Evolutionary conservation across 495 filamentous ascomycete genomes (phyloP), one percentile per base, ranked within the genome.

Genomic region (Aeminium ludgeri): DNA sequence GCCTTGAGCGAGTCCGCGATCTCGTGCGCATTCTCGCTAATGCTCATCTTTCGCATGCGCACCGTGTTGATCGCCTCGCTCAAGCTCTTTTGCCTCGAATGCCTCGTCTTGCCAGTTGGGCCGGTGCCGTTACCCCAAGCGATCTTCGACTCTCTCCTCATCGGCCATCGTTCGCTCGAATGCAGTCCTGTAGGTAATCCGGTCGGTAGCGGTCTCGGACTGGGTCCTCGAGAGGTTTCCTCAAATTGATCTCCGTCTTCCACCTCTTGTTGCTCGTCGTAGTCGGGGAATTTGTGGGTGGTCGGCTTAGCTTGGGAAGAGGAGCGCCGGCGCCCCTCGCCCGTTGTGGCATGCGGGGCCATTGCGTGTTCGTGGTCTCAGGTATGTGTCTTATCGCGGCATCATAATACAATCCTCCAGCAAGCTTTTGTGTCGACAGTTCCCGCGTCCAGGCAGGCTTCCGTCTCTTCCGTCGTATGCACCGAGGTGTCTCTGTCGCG

Each of bases 21-120:
- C 58, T 99, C 91, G 42, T 91, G 84, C 43, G 86, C 84, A 56
- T 87, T 91, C 50, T 82, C 80, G 64, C 78, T 84, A 52, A 95
- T 76, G 55, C 85, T 95, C 36, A 67, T 80, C 46, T 72, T 77
- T 52, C 82, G 69, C 27, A 69, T 77, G 38, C 84, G 65, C 45
- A 93, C 84, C 3, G 75, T 83, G 41, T 68, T 74, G 48, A 93
- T 74, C 39, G 86, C 81, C 60, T 91, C 84, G 60, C 76, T 76
- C 49, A 93, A 68, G 59, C 84, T 91, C 64, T 80, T 86, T 56
- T 84, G 78, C 48, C 77, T 68, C 6, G 68, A 65, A 56, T 86
- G 82, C 46, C 36, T 49, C 35, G 44, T 70, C 63, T 28, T 63
- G 35, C 39, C 55, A 48, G 16, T 33, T 1, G 32, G n/a, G 20